Base-by-base conservation (phyloP, 1,284 basidiomycete genomes). In the Cystobasidium pallidum region DNA sequence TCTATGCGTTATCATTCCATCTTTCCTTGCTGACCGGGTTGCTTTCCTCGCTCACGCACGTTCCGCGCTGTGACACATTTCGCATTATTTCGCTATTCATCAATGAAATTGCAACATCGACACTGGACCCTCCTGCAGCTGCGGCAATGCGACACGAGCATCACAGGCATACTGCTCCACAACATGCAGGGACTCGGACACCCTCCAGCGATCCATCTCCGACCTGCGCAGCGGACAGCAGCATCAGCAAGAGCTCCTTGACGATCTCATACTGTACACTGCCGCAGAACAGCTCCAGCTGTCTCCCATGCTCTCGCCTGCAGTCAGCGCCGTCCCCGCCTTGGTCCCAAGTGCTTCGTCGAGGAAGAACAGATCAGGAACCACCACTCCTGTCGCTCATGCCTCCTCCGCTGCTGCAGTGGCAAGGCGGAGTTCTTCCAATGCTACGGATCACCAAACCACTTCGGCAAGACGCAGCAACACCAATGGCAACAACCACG, bases 121-220 rank as follows among this genome's bases (percentile, higher is more conserved):
- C 39, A 19, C 6, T 51, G 15, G 11, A 26, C 32, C n/a, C 55
- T 30, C 30, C 21, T 61, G 26, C 45, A 70, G 67, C 39, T 70
- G 67, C 57, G 67, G 67, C 41, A 70, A 70, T 62, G 32, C 54
- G 8, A 70, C 67, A 62, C 21, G 39, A 34, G 47, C 67, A 32
- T 47, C 54, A 21, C 67, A 70, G 32, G 67, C 67, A 57, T 70
- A 70, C 58, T 70, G 67, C 58, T 70, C 67, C 19, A 47, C 59
- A 43, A 30, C 55, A 6, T 70, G 67, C 24, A 49, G 67, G 21
- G 45, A 59, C n/a, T 32, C 30, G 26, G 67, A 70, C 32, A 45
- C 24, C 10, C 39, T 32, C 6, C 41, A 57, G 24, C 19, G 55
- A 13, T 58, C 55, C 26, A 41, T 34, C 2, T n/a, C 19, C 2